Evolutionary conservation across 768 basidiomycete species (phyloP).

Genomic region (Russula dissimulans): DNA sequence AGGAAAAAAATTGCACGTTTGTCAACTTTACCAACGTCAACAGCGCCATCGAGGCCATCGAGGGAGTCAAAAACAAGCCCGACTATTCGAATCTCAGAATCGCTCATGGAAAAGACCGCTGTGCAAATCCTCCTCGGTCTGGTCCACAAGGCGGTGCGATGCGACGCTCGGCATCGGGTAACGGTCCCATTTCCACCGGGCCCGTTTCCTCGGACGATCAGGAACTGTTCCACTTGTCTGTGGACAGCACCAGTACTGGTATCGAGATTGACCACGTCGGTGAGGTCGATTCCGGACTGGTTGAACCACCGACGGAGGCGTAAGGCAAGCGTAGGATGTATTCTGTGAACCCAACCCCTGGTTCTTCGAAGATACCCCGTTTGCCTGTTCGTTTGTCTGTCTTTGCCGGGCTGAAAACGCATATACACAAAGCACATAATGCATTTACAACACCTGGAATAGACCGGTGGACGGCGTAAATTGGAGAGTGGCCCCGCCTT

Average conservation of each 20-base stretch:
- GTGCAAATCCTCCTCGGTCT: slow-evolving; percentile 84
- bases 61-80: slow-evolving; percentile 83
- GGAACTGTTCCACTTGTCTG: slow-evolving; percentile 12
- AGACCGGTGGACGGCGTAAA: slow-evolving; percentile 10
- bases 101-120: slow-evolving; percentile 92
- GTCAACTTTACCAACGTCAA: slow-evolving; percentile 93
- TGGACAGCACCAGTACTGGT: neutral
- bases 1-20: slow-evolving; percentile 95
- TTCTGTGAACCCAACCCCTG: no score
- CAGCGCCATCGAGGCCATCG: slow-evolving; percentile 97
- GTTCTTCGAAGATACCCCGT: slow-evolving; percentile 11
- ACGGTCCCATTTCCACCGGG: slow-evolving; percentile 22
- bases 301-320: slow-evolving; percentile 8
- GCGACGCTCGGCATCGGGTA: slow-evolving; percentile 39
- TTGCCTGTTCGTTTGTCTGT: slow-evolving; percentile 3
- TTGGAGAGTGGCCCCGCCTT: slow-evolving; percentile 5
- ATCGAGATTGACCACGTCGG: slow-evolving; percentile 8
- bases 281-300: neutral
- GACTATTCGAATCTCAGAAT: slow-evolving; percentile 87
- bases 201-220: slow-evolving; percentile 8
- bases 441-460: slow-evolving; percentile 1
- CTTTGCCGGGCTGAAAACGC: slow-evolving; percentile 9
- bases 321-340: neutral
- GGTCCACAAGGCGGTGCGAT: slow-evolving; percentile 63
- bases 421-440: slow-evolving; percentile 3